phyloP scores from a whole-genome alignment of 1,139 yeast species.

The Blastobotrys persicus region DNA sequence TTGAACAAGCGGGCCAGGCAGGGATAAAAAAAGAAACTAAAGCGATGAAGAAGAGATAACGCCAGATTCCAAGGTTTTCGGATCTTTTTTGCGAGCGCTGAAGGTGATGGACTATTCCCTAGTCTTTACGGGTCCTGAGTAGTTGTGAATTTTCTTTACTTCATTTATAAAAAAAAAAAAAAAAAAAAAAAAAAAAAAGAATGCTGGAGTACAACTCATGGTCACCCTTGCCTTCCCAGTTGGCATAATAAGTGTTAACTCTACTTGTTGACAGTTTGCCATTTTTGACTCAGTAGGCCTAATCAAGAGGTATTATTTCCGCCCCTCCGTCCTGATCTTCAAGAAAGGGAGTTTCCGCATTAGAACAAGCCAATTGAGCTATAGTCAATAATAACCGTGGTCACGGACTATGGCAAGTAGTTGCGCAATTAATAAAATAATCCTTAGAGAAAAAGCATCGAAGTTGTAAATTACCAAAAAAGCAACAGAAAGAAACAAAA shows the following conservation, averaged over 20 bases:
- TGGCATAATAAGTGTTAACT: neutral
- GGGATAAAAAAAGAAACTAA: neutral
- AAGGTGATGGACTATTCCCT: too few species aligned
- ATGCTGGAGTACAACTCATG: too few species aligned
- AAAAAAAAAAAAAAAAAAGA: too few species aligned
- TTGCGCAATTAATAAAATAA: neutral
- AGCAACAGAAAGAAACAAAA: neutral
- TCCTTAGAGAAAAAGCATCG: neutral
- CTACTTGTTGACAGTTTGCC: neutral
- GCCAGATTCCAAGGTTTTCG: too few species aligned
- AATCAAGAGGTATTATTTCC: neutral
- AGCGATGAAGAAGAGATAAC: too few species aligned
- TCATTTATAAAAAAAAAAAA: too few species aligned
- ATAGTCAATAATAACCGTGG: neutral
- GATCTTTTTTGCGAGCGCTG: too few species aligned
- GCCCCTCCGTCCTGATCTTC: neutral
- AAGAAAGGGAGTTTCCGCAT: neutral
- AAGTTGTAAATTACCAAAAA: neutral
- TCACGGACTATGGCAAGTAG: neutral
- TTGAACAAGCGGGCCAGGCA: neutral
- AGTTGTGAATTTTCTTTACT: too few species aligned
- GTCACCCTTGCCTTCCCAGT: neutral
- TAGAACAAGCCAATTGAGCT: neutral
- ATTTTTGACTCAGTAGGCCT: neutral
- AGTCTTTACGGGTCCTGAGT: too few species aligned